Conservation (phyloP, 2,329 filamentous ascomycete genomes). For the Endoconidiophora polonica region DNA sequence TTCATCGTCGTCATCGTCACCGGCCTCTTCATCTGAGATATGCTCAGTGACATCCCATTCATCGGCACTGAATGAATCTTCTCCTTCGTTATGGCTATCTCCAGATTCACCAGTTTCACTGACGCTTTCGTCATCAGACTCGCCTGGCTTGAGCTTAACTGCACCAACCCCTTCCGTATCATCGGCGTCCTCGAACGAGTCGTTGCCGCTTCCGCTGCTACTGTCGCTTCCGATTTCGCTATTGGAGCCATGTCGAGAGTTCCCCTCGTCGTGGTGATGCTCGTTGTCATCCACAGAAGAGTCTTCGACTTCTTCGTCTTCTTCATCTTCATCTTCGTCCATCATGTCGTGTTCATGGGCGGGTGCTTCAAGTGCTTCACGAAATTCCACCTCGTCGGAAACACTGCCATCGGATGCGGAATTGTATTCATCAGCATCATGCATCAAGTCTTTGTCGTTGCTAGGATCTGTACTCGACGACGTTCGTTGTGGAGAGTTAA, state of each 20-base stretch:
- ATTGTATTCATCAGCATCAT: slow-evolving; percentile 5
- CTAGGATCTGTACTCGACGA: slow-evolving; percentile 14
- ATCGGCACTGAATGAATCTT: slow-evolving; percentile 37
- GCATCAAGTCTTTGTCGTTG: slow-evolving; percentile 16
- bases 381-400: slow-evolving; percentile 26
- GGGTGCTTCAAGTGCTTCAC: slow-evolving; percentile 19
- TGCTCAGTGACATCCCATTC: slow-evolving; percentile 43
- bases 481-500: neutral
- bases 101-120: slow-evolving; percentile 20
- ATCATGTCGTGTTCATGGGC: slow-evolving; percentile 15
- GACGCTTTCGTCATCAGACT: slow-evolving; percentile 25
- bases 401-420: slow-evolving; percentile 29
- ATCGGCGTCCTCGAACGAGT: slow-evolving; percentile 15
- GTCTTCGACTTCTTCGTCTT: slow-evolving; percentile 14
- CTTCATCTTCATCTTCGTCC: slow-evolving; percentile 18
- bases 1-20: slow-evolving; percentile 40
- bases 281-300: neutral
- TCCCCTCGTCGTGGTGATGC: neutral
- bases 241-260: neutral
- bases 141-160: slow-evolving; percentile 10
- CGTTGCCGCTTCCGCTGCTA: slow-evolving; percentile 16
- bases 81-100: slow-evolving; percentile 22
- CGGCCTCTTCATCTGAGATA: slow-evolving; percentile 35
- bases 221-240: neutral
- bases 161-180: slow-evolving; percentile 6